Base-by-base conservation (phyloP, 116 monocot genomes). In the Posidonia oceanica region DNA sequence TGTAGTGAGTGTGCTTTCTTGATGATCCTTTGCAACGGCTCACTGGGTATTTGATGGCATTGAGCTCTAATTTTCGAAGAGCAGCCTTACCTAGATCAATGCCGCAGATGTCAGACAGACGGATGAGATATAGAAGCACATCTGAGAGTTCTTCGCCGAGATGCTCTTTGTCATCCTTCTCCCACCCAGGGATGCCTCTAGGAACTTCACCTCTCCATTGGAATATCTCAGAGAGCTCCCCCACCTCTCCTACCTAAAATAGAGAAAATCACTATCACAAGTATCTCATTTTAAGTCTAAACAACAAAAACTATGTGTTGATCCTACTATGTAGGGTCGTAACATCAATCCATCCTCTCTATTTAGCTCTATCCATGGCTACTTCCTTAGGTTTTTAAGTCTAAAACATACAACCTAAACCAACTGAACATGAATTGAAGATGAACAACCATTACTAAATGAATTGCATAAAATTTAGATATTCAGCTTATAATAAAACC, bases 161-260 rank as follows among this genome's bases (percentile, higher is more conserved):
- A 73, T 88, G 88, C 22, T 72, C 72, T 66, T 66, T 81, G 71
- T 88, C 80, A 37, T 48, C 69, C 22, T 88, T 75, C 55, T 66
- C 59, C 88, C 88, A 88, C 17, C 75, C 84, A 0, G 84, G 88
- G 3, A 88, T 74, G 7, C 84, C 88, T 61, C 69, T 77, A 10
- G 81, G 69, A 14, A 88, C 88, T 59, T 88, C 84, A 13, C 88
- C 84, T 57, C 79, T 83, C 88, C 88, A 88, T 75, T 84, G 84
- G 80, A 88, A 88, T 77, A 88, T 80, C 68, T 88, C 88, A 11
- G 88, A 84, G 54, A 87, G 79, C 79, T 87, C 87, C 22, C 87
- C 87, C 36, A 80, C 80, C 71, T 90, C 86, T 66, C 77, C 84
- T 61, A 89, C 75, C 82, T 86, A 40, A 40, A 3, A 64, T 18